phyloP scores from a whole-genome alignment of 805 yeast species.

The Jamesozyma piceae region DNA sequence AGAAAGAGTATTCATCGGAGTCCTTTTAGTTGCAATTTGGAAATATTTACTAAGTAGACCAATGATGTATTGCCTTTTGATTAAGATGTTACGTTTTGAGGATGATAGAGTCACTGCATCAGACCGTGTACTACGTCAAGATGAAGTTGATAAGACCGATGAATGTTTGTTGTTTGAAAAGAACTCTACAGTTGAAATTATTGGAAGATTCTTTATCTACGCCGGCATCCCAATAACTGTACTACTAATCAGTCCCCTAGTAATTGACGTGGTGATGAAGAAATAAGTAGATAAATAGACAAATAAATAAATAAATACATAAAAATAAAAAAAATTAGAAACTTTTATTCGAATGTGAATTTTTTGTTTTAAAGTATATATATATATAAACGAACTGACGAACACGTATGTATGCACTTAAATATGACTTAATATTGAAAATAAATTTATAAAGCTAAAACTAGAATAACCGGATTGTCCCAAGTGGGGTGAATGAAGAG shows the following conservation, averaged over 20 bases:
- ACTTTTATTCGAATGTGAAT: too few relatives aligned
- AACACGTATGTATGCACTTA: too few relatives aligned
- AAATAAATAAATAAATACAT: too few relatives aligned
- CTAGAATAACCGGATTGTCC: too few relatives aligned
- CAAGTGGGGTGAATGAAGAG: too few relatives aligned
- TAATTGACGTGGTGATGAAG: not conserved
- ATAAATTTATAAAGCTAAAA: too few relatives aligned
- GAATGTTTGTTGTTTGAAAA: conserved; percentile 43
- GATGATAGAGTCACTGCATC: conserved; percentile 22
- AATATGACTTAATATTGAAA: too few relatives aligned
- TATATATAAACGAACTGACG: too few relatives aligned
- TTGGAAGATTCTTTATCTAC: conserved; percentile 70
- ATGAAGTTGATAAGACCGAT: conserved; percentile 13
- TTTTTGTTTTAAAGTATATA: too few relatives aligned
- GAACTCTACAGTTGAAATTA: conserved; percentile 64
- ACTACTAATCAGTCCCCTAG: conserved; percentile 17
- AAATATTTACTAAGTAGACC: conserved; percentile 57
- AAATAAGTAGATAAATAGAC: too few relatives aligned
- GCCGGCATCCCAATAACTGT: conserved; percentile 66
- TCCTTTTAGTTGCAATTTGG: conserved; percentile 59
- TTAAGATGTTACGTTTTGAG: conserved; percentile 8
- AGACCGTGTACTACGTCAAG: conserved; percentile 12
- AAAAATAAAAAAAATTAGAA: too few relatives aligned
- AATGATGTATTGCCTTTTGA: conserved; percentile 43
- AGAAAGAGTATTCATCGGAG: conserved; percentile 51